Conservation (phyloP, 2,329 filamentous ascomycete species). For the Mycosphaerelloides madeirae region DNA sequence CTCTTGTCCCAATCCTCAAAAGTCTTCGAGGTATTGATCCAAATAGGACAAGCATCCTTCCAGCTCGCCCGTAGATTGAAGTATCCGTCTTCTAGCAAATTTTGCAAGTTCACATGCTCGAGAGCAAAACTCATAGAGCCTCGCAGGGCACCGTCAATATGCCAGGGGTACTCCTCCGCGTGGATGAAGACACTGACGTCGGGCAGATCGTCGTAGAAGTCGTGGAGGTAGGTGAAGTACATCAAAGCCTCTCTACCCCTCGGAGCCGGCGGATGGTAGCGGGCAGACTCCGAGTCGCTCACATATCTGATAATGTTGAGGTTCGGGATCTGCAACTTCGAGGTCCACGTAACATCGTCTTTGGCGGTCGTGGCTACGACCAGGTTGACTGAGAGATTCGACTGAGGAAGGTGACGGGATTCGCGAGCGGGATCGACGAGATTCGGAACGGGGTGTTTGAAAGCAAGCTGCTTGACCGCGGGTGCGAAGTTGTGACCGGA, state of each 20-base stretch:
- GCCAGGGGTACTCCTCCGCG: conserved; percentile 29
- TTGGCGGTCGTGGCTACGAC: conserved; percentile 14
- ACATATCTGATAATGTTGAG: conserved; percentile 18
- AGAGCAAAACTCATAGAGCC: conserved; percentile 12
- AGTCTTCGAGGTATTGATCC: conserved; percentile 15
- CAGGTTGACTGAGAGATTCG: conserved; percentile 12
- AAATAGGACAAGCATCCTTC: conserved; percentile 10
- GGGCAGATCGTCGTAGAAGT: conserved; percentile 55
- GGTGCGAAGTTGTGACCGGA: too few relatives aligned
- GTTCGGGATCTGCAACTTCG: conserved; percentile 12
- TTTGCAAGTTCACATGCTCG: conserved; percentile 10
- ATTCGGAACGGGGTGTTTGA: too few relatives aligned
- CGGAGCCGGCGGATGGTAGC: conserved; percentile 48
- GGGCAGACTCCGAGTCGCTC: conserved; percentile 27
- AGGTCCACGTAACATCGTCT: conserved; percentile 20
- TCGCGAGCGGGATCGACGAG: too few relatives aligned
- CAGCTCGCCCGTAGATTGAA: conserved; percentile 18
- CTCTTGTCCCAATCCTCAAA: conserved; percentile 7
- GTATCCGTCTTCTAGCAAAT: conserved; percentile 9
- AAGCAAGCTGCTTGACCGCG: too few relatives aligned
- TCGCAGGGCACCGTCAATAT: conserved; percentile 11
- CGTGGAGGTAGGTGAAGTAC: conserved; percentile 57
- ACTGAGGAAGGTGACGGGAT: not conserved
- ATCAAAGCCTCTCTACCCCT: conserved; percentile 60
- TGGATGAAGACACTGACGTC: conserved; percentile 59